Percentiles rank a stretch among this genome's conserved stretches.
Conservation (phyloP, 225 moss, liverwort and hornwort genomes). For the Bryum argenteum region DNA sequence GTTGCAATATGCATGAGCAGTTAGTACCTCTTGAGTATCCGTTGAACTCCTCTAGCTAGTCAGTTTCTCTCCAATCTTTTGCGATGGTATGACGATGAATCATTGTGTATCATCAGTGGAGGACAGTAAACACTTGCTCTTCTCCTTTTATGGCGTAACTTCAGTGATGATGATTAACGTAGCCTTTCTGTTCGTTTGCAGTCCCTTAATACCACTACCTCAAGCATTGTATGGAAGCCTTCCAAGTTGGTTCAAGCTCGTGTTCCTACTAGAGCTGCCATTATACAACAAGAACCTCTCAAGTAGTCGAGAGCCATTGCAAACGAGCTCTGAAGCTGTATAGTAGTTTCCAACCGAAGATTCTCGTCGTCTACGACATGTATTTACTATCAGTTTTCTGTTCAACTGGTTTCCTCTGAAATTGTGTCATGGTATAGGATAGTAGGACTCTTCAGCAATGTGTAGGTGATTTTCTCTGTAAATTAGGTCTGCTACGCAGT, state of each 20-base stretch:
- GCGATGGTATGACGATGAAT: conserved; percentile 16
- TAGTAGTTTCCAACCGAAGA: conserved; percentile 16
- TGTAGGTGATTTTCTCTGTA: not conserved
- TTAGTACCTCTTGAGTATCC: not conserved
- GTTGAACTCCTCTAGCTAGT: not conserved
- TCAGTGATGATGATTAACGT: conserved; percentile 10
- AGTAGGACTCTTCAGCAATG: not conserved
- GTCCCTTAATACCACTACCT: conserved; percentile 83
- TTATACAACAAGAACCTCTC: conserved; percentile 71
- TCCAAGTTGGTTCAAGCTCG: conserved; percentile 73
- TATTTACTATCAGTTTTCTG: conserved; percentile 6
- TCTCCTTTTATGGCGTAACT: not conserved
- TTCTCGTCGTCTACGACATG: not conserved
- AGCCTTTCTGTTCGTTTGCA: conserved; percentile 39
- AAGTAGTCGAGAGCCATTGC: conserved; percentile 59
- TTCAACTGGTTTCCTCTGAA: not conserved
- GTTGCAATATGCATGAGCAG: conserved; percentile 17
- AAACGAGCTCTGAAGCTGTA: conserved; percentile 33
- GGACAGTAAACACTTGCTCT: not conserved
- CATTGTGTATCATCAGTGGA: conserved; percentile 3
- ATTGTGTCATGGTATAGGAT: not conserved
- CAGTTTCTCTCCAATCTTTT: conserved; percentile 14
- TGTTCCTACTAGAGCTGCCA: conserved; percentile 78
- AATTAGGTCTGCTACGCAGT: conserved; percentile 1
- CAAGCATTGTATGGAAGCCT: conserved; percentile 67